Conservation (phyloP, 495 filamentous ascomycete genomes). For the Sporormia fimetaria region DNA sequence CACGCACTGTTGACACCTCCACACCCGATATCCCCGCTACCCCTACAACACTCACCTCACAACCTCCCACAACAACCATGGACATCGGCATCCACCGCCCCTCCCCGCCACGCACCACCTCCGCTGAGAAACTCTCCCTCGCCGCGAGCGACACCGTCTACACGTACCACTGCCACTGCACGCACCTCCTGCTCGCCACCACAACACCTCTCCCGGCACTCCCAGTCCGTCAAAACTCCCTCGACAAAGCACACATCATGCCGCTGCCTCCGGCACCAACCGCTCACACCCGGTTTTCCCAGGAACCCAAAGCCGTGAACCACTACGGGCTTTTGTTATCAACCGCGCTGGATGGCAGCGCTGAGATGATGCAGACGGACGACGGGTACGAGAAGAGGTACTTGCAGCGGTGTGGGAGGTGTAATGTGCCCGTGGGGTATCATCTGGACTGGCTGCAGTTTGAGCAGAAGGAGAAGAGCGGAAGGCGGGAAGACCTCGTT, state of each 20-base stretch:
- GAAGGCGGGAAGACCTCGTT: slow-evolving; percentile 38
- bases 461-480: slow-evolving; percentile 22
- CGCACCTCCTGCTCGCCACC: slow-evolving; percentile 55
- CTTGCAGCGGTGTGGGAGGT: slow-evolving; percentile 50
- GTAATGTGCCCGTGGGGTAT: slow-evolving; percentile 55
- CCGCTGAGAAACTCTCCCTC: slow-evolving; percentile 12
- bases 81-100: slow-evolving; percentile 9
- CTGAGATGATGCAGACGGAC: slow-evolving; percentile 46
- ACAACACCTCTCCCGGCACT: slow-evolving; percentile 46
- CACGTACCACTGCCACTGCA: slow-evolving; percentile 70
- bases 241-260: slow-evolving; percentile 34
- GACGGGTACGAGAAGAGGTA: slow-evolving; percentile 67
- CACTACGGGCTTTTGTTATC: slow-evolving; percentile 43
- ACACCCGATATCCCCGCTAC: too few species aligned
- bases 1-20: too few species aligned
- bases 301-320: slow-evolving; percentile 7
- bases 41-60: not conserved
- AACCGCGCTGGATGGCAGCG: slow-evolving; percentile 38
- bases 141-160: slow-evolving; percentile 32
- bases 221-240: slow-evolving; percentile 39
- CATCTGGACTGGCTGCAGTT: slow-evolving; percentile 37
- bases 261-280: slow-evolving; percentile 24
- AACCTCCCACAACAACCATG: slow-evolving; percentile 1
- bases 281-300: not conserved
- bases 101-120: slow-evolving; percentile 1